phyloP scores from a whole-genome alignment of 768 basidiomycete genomes.

The Lactarius hengduanensis region DNA sequence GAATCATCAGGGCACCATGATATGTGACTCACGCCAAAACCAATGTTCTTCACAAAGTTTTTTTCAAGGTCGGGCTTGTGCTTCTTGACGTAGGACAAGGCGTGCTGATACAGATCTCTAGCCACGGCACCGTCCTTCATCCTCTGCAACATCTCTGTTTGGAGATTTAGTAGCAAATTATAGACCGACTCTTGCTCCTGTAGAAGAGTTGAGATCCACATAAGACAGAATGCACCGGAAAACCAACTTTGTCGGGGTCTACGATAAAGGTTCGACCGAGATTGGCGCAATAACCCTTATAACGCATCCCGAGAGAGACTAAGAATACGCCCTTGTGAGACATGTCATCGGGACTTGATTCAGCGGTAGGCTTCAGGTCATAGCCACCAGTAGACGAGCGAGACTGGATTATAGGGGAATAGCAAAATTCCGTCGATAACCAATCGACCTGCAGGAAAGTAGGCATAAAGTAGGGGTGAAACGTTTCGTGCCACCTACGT shows the following conservation, averaged over 20 bases:
- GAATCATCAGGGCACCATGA: background rate
- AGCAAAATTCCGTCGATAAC: constrained; percentile 88
- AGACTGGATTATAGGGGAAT: constrained; percentile 94
- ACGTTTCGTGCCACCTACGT: constrained; percentile 49
- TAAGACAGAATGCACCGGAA: background rate
- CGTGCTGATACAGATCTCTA: constrained; percentile 81
- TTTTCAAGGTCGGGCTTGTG: constrained; percentile 83
- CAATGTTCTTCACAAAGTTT: constrained; percentile 83
- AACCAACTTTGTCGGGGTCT: constrained; percentile 77
- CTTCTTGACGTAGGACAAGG: constrained; percentile 64
- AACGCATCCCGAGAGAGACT: constrained; percentile 83
- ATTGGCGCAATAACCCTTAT: constrained; percentile 91
- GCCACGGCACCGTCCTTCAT: constrained; percentile 77
- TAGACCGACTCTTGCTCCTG: constrained; percentile 94
- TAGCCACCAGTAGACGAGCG: constrained; percentile 80
- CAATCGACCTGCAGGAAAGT: constrained; percentile 69
- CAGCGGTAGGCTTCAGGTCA: constrained; percentile 83
- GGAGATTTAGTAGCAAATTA: constrained; percentile 70
- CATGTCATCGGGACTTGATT: constrained; percentile 80
- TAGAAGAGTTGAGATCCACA: constrained; percentile 9
- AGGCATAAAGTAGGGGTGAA: constrained; percentile 18
- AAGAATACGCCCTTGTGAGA: constrained; percentile 88
- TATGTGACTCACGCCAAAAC: constrained; percentile 69
- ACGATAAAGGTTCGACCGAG: constrained; percentile 94
- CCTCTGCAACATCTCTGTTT: constrained; percentile 67